Evolutionary conservation across 208 protist species (phyloP), one percentile per base, ranked within the genome.

Genomic region (Trypanosoma rangeli): DNA sequence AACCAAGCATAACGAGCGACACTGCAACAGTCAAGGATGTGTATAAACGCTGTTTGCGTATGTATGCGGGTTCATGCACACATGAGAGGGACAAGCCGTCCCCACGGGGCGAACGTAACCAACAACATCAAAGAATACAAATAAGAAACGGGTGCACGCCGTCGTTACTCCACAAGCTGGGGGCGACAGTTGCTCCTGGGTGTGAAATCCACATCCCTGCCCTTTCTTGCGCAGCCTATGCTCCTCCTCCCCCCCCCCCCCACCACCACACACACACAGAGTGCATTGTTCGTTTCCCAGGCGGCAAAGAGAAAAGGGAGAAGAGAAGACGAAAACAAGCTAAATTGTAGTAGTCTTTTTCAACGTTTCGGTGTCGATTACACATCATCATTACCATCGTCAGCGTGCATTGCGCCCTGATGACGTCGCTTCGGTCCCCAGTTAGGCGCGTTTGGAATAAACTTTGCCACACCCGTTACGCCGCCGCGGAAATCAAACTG

Each of bases 371-470:
- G 26, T 35, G 35, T 53, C 18, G 22, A 44, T 59, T n/a, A 18
- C 46, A 7, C 46, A 26, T 46, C 67, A 50, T 48, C 12, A 62
- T 56, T 61, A 65, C 28, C 70, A 67, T 53, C 68, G 0, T 73
- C 57, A 22, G 78, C 77, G 33, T 60, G 72, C 31, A 72, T 64
- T 0, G 86, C 83, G 0, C 92, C 92, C 62, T 87, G 86, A 53
- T 97, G 92, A 12, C 89, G 83, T 24, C 89, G 79, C 61, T 89
- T 90, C 48, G 92, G 92, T 2, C 92, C 92, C 92, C 92, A 97
- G 5, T 88, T 81, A 4, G 92, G 89, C 12, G 89, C 92, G 58
- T 97, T 97, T 1, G 89, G 89, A 73, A 97, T 84, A 69, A 94
- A 97, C 75, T 97, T 97, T 24, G 79, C 80, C 29, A 94, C 76